Base-by-base conservation (phyloP, 495 filamentous ascomycete genomes). In the Annulohypoxylon bovei region DNA sequence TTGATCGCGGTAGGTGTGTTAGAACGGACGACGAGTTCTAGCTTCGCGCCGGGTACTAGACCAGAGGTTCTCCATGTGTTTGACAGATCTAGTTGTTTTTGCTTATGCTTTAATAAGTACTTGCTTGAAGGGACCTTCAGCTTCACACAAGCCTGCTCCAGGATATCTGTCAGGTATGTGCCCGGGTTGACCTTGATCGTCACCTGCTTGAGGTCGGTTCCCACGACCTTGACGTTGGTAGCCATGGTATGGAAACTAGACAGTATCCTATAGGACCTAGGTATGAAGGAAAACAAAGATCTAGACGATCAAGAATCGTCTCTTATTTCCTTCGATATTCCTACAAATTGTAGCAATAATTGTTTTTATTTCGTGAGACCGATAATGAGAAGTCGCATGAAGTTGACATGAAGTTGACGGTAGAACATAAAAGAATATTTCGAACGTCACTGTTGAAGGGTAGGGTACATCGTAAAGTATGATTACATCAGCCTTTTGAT, bases 11-110 rank as follows among this genome's bases (percentile, higher is more conserved):
- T 89, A 1, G 94, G 91, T 0, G 93, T 93, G 50, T 88, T 90
- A 28, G 93, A 95, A 57, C 88, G 85, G 65, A 90, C 88, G n/a
- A 97, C 90, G 49, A 98, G 91, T 71, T 99, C 94, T 20, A 99
- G 86, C 71, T 96, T 97, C 25, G 95, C 94, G 28, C 95, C 95
- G 14, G 93, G 87, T 5, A 84, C 83, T 9, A 99, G 88, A 58
- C 94, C 94, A 1, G 94, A 92, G 32, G 95, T 90, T n/a, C 95
- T 91, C 78, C 92, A 91, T 33, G 90, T 89, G 16, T 91, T 86
- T 11, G 93, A 94, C 7, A 98, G 85, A 75, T 98, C 93, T 11
- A 99, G 79, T 28, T 88, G 83, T 75, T 94, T 96, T 71, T 92
- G 89, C 75, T 92, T 94, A 71, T 94, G 93, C 92, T 95, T 98